Evolutionary conservation across 441 rosid species (phyloP).

Genomic region (Populus hybrid): DNA sequence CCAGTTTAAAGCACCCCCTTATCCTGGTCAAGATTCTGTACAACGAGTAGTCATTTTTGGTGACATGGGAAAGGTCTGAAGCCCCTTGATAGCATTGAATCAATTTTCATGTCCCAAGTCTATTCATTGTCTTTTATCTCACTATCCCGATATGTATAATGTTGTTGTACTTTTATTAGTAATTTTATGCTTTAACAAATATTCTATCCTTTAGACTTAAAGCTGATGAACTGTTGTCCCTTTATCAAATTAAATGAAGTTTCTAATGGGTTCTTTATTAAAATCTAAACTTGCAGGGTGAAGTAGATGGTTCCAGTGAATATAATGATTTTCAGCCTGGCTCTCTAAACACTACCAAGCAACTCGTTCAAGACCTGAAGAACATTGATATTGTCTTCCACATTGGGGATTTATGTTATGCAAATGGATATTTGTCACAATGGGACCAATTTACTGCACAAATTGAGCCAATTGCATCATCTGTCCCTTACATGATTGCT

Average conservation of each 20-base stretch:
- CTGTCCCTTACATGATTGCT: slow-evolving; percentile 79
- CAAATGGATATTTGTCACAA: slow-evolving; percentile 76
- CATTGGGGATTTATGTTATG: slow-evolving; percentile 80
- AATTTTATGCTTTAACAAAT: too few relatives aligned
- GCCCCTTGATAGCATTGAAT: neutral
- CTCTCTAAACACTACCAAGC: slow-evolving; percentile 73
- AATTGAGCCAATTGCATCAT: slow-evolving; percentile 74
- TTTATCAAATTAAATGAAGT: neutral
- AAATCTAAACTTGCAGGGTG: slow-evolving; percentile 45
- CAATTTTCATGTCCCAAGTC: neutral
- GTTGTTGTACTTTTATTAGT: too few relatives aligned
- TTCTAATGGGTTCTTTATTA: neutral
- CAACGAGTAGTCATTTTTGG: slow-evolving; percentile 81
- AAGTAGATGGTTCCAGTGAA: slow-evolving; percentile 75
- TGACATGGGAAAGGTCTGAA: slow-evolving; percentile 92
- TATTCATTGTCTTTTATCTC: neutral
- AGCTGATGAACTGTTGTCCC: neutral
- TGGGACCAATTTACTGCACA: slow-evolving; percentile 89
- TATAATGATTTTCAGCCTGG: slow-evolving; percentile 61
- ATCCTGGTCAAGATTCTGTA: slow-evolving; percentile 71
- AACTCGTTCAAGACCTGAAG: slow-evolving; percentile 57
- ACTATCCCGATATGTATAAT: too few relatives aligned
- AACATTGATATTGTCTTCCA: slow-evolving; percentile 71
- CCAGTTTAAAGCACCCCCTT: slow-evolving; percentile 75
- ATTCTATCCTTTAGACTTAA: too few relatives aligned